Evolutionary conservation across 2,329 filamentous ascomycete genomes (phyloP), one percentile per base, ranked within the genome.

Genomic region (Chaetomium globosum): DNA sequence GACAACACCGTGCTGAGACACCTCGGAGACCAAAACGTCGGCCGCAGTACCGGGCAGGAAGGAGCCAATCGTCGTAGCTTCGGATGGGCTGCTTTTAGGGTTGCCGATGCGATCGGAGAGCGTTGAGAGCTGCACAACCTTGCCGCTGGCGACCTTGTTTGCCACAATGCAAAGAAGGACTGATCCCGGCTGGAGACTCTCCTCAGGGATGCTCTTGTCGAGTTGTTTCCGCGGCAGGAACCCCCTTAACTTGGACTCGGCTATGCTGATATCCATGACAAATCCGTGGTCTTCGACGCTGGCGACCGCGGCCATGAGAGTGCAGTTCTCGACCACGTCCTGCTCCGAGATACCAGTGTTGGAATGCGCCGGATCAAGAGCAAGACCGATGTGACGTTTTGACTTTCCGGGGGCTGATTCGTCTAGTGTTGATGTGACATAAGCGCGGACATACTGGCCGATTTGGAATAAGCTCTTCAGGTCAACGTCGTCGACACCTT

Each of bases 211-310:
- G 53, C 81, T 82, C 33, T 85, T 75, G 58, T 91, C 90, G 21
- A 97, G 80, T 74, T 97, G 93, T 74, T 90, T 92, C 67, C 89
- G 90, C 5, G 92, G 86, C 74, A 99, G 83, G 78, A 99, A 99
- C 2, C 91, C 95, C 68, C 88, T 89, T 60, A 93, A 76, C 46
- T 86, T 83, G 36, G 83, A 79, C 61, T 87, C 86, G 43, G 87
- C 82, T 7, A 98, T 81, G 21, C 92, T 92, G 46, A 98, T 79
- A 71, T 97, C 92, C 92, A 99, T 97, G 63, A 98, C 86, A 65
- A 95, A 85, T 67, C 95, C 95, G 74, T 97, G 93, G 72, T 99
- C 96, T 77, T 99, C 94, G n/a, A 96, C 89, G 77, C 94, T 99
- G 59, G 85, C 79, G 30, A 99, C 89, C 0, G 93, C 89, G 1